A percentile compares a stretch with the other conserved stretches of the same genome.
These are phyloP conservation scores for Cyberlindnera saturnus DNA, from an alignment of 805 yeast genomes.

Conservation along the genomic window DNA sequence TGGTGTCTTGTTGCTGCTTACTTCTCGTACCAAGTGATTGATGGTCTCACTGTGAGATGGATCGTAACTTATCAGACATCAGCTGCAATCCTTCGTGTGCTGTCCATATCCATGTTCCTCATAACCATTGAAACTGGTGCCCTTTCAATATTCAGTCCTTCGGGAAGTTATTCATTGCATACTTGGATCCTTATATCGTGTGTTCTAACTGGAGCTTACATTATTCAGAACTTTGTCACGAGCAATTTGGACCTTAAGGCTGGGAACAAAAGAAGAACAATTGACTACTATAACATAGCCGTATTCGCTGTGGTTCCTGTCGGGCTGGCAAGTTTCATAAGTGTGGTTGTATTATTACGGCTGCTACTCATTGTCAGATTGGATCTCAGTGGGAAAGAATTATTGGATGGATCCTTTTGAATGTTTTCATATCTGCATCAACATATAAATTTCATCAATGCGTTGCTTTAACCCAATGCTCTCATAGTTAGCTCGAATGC, in stretches of 20 bases:
- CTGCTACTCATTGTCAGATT: constrained; percentile 68
- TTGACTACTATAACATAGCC: constrained; percentile 81
- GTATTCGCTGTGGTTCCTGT: constrained; percentile 98
- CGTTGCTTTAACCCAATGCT: constrained; percentile 9
- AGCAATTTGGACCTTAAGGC: constrained; percentile 50
- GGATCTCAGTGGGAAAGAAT: constrained; percentile 35
- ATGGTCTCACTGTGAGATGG: constrained; percentile 90
- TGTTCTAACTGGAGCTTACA: constrained; percentile 71
- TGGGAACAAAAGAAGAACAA: constrained; percentile 44
- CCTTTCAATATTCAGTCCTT: constrained; percentile 62
- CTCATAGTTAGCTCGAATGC: constrained; percentile 91
- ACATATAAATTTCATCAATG: constrained; percentile 1
- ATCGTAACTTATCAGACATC: constrained; percentile 82
- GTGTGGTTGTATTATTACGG: constrained; percentile 81
- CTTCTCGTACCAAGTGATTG: constrained; percentile 75
- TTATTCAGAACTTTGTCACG: constrained; percentile 82
- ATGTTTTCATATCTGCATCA: not conserved
- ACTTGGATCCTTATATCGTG: constrained; percentile 92
- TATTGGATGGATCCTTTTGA: constrained; percentile 5
- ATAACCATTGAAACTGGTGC: constrained; percentile 65
- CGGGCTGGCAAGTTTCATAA: constrained; percentile 87
- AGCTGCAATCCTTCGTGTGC: constrained; percentile 83
- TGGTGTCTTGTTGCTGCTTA: constrained; percentile 92
- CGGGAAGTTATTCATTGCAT: constrained; percentile 69
- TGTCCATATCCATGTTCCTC: constrained; percentile 72